Evolutionary conservation across 352 stramenopile species (phyloP).

Genomic region (Globisporangium nodosum): DNA sequence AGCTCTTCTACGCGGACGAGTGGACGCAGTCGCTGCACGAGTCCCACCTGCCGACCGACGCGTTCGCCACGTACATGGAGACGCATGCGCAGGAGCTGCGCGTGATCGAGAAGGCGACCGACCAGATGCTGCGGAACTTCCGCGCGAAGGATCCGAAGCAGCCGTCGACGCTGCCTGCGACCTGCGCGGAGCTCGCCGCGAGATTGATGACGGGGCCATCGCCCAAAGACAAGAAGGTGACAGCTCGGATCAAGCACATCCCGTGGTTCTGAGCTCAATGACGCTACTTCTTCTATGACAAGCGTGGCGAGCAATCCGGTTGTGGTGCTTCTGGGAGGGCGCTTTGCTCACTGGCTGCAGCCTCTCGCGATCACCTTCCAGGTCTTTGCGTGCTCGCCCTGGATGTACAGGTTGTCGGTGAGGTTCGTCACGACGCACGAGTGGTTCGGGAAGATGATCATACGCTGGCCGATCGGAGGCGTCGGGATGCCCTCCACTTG

Average conservation of each 20-base stretch:
- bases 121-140: conserved; percentile 60
- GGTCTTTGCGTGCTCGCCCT: conserved; percentile 33
- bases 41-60: conserved; percentile 42
- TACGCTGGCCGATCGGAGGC: conserved; percentile 42
- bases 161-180: conserved; percentile 26
- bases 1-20: conserved; percentile 46
- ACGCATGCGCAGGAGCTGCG: conserved; percentile 47
- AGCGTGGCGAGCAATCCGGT: too few species aligned
- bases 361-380: conserved; percentile 55
- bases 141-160: conserved; percentile 26
- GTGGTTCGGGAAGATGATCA: conserved; percentile 70
- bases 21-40: conserved; percentile 54
- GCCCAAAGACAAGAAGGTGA: conserved; percentile 8
- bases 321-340: too few species aligned
- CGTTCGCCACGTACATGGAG: conserved; percentile 58
- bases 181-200: conserved; percentile 21
- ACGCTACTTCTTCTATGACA: too few species aligned
- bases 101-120: conserved; percentile 43
- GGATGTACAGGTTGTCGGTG: conserved; percentile 53
- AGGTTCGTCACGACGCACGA: conserved; percentile 64
- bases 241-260: conserved; percentile 20
- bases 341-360: conserved; percentile 37
- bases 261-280: conserved; percentile 37
- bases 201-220: conserved; percentile 9
- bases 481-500: conserved; percentile 41